Evolutionary conservation across 73 alveolate genomes (phyloP), one percentile per base, ranked within the genome.

Genomic region (Paramecium bursaria): DNA sequence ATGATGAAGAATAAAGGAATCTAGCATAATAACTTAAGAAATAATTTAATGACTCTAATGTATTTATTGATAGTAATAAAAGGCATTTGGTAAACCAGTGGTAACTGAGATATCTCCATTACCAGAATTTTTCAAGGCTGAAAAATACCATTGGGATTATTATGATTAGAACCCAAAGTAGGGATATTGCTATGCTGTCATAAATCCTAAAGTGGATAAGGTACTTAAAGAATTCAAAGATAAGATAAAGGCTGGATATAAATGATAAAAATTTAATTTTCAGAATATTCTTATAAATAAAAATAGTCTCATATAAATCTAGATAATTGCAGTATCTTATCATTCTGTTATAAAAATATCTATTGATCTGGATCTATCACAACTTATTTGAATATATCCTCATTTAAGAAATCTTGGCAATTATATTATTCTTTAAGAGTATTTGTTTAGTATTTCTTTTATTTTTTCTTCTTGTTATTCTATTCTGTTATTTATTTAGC

Each of bases 111-210:
- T 79, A 11, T 50, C 30, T 10, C 49, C 61, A 42, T 79, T 79
- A 29, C 11, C 61, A 10, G 77, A 52, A 26, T 79, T 79, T 44
- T 55, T 39, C 17, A 73, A 26, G 22, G 80, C 89, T 17, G 89
- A 79, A 54, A 57, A 79, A 29, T 61, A 79, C 42, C 89, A 79
- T 79, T 44, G 39, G 35, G 50, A 61, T 54, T 79, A 53, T 73
- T 79, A 79, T 42, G 76, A 79, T 29, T 26, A 13, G 3, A 79
- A 79, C 31, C 25, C 17, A 54, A 79, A 15, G n/a, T 54, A 79
- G 7, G 89, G 89, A 7, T 79, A 79, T 53, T 79, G 89, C 19
- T 53, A 44, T 39, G 74, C 77, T 1, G 89, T 79, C 4, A 79
- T 79, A 14, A 39, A 54, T 1, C 89, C 89, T 11, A 79, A 79